Evolutionary conservation across 169 alveolate species (phyloP), one percentile per base, ranked within the genome.

Genomic region (Plasmodium chabaudi): DNA sequence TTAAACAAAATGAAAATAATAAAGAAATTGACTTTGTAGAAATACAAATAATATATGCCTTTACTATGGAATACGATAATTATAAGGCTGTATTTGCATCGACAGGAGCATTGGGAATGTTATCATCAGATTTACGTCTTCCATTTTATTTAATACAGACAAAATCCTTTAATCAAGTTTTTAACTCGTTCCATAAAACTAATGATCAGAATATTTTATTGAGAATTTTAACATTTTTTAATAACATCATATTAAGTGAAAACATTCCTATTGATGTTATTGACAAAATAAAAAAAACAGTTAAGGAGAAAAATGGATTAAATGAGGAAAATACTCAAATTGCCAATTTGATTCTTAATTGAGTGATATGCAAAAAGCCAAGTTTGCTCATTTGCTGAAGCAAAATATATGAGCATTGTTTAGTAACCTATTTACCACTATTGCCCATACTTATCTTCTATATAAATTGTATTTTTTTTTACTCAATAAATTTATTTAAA

Each of bases 41-140:
- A 47, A 82, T 82, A 13, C 90, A 82, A 82, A 82, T 82, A 51
- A 49, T 82, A 46, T 82, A 13, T 67, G 53, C 90, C 34, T 82
- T 82, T 27, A 67, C 90, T 53, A 65, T 82, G 82, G 90, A 82
- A 70, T 39, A 65, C 23, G 51, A 82, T 56, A 82, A 82, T 47
- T 82, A 82, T 59, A 82, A 82, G 42, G 68, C 72, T 12, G 69
- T 82, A 17, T 55, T 42, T 65, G 90, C 90, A 53, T 55, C 90
- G 1, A 82, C 90, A 13, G 90, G 90, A 70, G 90, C 90, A 21
- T 46, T 82, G 21, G 90, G 84, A 2, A 82, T 82, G 90, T 9
- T 82, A 25, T 82, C 90, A 59, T 67, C 79, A 5, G 90, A 82
- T 55, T 39, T 67, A 61, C 90, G 90, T 61, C 42, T 82, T 23